Base-by-base conservation (phyloP, 1,139 yeast genomes). In the Sugiyamaella neomexicana region DNA sequence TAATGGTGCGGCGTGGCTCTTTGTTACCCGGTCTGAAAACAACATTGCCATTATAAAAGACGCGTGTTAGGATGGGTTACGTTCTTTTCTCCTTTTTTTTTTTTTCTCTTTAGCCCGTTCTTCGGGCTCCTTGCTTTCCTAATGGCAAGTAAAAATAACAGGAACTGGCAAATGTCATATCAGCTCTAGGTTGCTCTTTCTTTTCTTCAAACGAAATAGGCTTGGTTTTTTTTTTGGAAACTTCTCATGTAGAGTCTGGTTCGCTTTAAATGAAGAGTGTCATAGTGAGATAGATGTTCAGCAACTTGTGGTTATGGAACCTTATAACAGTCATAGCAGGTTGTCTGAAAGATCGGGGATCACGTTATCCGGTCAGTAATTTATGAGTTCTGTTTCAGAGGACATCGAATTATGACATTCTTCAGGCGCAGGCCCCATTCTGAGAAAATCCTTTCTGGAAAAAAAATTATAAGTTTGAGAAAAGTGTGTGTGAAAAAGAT, bases 101-200 rank as follows among this genome's bases (percentile, higher is more conserved):
- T 16, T n/a, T 44, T 44, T 6, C 25, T 46, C 41, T 36, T 37
- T 20, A 34, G 50, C 41, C 23, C 40, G 25, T 31, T 25, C 27
- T 29, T 2, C 20, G 43, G 42, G 50, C 50, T 46, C 50, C 50
- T 46, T 46, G 43, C 25, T 10, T 32, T 20, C 25, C 42, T 34
- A n/a, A 23, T 46, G 50, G 50, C 50, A 46, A 46, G 50, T 37
- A 36, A 46, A 46, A 36, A 20, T 20, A 15, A 38, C 16, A 12
- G 2, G 41, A 25, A 27, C 36, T 46, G n/a, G 50, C 16, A 42
- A 46, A 9, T 36, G 43, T 37, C 15, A 32, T 32, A 44, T 32
- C 48, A 15, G 5, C 25, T 31, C n/a, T 40, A 9, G n/a, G 44
- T 25, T 23, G 16, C 13, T 40, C 44, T 23, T 40, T 40, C 32